These are phyloP conservation scores for Pulveroboletus sp. DNA, from an alignment of 768 basidiomycete species.

Conservation along the genomic window DNA sequence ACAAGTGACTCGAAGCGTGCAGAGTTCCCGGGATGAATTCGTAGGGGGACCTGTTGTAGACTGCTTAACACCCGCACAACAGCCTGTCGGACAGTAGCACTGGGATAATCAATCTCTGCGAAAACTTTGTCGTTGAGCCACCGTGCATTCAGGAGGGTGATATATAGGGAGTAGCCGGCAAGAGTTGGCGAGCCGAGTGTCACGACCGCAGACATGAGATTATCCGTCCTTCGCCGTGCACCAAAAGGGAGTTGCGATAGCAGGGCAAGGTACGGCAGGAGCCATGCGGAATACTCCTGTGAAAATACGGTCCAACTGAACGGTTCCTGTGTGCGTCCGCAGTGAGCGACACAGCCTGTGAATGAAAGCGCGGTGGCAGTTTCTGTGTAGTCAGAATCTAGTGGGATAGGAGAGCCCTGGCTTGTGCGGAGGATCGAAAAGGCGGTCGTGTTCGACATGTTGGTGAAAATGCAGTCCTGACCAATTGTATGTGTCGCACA, in stretches of 20 bases:
- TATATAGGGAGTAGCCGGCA: constrained; percentile 41
- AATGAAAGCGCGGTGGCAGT: constrained; percentile 12
- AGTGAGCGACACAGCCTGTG: background rate
- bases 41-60: constrained; percentile 42
- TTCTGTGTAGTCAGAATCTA: background rate
- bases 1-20: constrained; percentile 39
- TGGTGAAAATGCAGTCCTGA: constrained; percentile 1
- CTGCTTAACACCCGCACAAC: constrained; percentile 35
- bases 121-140: constrained; percentile 36
- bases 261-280: constrained; percentile 46
- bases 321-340: constrained; percentile 8
- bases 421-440: constrained; percentile 15
- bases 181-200: constrained; percentile 44
- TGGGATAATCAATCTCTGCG: constrained; percentile 31
- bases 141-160: constrained; percentile 41
- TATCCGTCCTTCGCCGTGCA: constrained; percentile 37
- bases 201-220: constrained; percentile 40
- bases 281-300: constrained; percentile 42
- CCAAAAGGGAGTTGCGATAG: constrained; percentile 50
- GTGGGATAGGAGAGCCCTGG: background rate
- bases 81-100: background rate
- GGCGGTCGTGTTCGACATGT: constrained; percentile 2
- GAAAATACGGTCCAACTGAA: constrained; percentile 23
- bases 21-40: constrained; percentile 24
- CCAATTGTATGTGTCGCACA: background rate